These are phyloP conservation scores for Fraxinus latifolia DNA, from an alignment of 305 asterid genomes.

Conservation along the genomic window DNA sequence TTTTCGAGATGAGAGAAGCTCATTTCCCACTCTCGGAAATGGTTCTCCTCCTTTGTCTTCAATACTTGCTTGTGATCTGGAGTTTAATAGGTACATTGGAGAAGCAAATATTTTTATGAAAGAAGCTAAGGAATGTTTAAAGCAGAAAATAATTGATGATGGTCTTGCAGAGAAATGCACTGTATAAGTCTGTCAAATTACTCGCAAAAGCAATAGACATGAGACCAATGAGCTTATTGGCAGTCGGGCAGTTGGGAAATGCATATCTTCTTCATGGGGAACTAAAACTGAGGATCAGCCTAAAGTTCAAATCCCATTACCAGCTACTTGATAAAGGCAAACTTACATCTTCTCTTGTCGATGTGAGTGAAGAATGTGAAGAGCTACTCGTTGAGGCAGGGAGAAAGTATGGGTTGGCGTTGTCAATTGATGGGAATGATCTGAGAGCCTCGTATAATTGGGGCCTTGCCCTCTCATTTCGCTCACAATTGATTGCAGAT, in stretches of 20 bases:
- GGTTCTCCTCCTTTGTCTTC: no score
- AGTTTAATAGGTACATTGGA: slow-evolving; percentile 21
- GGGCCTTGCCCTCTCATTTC: slow-evolving; percentile 83
- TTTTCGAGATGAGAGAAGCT: no score
- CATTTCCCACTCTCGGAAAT: no score
- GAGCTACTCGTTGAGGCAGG: slow-evolving; percentile 76
- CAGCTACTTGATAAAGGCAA: slow-evolving; percentile 37
- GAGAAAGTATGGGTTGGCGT: slow-evolving; percentile 64
- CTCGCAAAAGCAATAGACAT: slow-evolving; percentile 65
- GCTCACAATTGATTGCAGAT: slow-evolving; percentile 83
- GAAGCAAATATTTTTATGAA: slow-evolving; percentile 36
- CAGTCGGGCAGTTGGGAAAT: slow-evolving; percentile 80
- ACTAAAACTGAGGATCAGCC: slow-evolving; percentile 59
- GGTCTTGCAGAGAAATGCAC: slow-evolving; percentile 34
- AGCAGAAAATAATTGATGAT: slow-evolving; percentile 21
- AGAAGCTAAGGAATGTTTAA: slow-evolving; percentile 33
- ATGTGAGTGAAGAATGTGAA: slow-evolving; percentile 78
- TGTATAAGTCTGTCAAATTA: slow-evolving; percentile 48
- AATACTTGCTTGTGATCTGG: no score
- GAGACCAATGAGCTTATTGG: slow-evolving; percentile 86
- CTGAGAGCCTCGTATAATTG: slow-evolving; percentile 79
- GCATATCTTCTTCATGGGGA: slow-evolving; percentile 87
- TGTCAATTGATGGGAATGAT: slow-evolving; percentile 81
- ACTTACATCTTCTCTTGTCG: slow-evolving; percentile 50
- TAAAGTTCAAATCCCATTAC: slow-evolving; percentile 50